Evolutionary conservation across 2,329 filamentous ascomycete species (phyloP).

Genomic region (Ceratocystis diversiconidia): DNA sequence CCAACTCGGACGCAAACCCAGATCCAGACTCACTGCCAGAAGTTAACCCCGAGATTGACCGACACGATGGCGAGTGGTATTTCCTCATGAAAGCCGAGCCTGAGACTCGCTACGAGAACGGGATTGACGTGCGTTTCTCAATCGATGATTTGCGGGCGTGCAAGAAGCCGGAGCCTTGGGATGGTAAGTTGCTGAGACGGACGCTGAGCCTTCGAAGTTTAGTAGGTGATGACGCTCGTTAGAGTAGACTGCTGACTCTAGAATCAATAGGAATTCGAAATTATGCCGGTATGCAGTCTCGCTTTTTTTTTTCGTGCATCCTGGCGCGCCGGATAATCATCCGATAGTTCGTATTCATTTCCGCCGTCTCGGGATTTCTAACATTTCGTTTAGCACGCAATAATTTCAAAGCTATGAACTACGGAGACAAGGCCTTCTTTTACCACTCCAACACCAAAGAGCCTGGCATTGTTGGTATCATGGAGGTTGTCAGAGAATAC

Average conservation of each 20-base stretch:
- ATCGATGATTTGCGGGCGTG: slow-evolving; percentile 74
- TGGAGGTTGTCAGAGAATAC: slow-evolving; percentile 79
- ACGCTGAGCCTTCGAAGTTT: too few relatives aligned
- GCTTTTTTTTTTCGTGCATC: too few relatives aligned
- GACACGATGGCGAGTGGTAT: slow-evolving; percentile 37
- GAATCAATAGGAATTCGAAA: slow-evolving; percentile 31
- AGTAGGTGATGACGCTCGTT: too few relatives aligned
- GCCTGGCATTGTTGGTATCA: slow-evolving; percentile 72
- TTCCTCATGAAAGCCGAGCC: slow-evolving; percentile 86
- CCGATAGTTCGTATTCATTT: not conserved
- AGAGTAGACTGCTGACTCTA: not conserved
- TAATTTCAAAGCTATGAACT: slow-evolving; percentile 81
- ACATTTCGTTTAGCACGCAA: slow-evolving; percentile 48
- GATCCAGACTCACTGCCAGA: slow-evolving; percentile 27
- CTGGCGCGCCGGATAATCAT: too few relatives aligned
- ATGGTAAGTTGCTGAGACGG: slow-evolving; percentile 43
- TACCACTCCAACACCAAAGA: slow-evolving; percentile 91
- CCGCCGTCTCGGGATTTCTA: not conserved
- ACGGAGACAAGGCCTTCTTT: slow-evolving; percentile 87
- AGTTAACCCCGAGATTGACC: slow-evolving; percentile 28
- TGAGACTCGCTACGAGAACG: slow-evolving; percentile 71
- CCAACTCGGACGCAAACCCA: slow-evolving; percentile 22
- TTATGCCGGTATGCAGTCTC: slow-evolving; percentile 30
- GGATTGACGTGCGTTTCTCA: slow-evolving; percentile 79
- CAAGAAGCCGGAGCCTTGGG: slow-evolving; percentile 74